A percentile compares a stretch with the other conserved stretches of the same genome.
These are phyloP conservation scores for Candida mesenterica DNA, from an alignment of 1,139 yeast genomes.

Conservation along the genomic window DNA sequence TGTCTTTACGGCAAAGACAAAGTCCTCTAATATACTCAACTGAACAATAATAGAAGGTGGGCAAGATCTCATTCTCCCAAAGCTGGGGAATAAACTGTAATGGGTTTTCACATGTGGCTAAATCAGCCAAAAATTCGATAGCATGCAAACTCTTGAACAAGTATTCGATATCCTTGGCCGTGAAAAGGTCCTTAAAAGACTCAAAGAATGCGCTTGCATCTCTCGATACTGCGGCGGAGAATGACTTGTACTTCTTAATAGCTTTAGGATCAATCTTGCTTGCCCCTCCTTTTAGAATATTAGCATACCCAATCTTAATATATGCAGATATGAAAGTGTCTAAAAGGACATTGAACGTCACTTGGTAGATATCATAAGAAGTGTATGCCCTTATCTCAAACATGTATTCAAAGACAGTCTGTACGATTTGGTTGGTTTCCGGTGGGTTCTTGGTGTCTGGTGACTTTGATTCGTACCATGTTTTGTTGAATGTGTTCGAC, in stretches of 20 bases:
- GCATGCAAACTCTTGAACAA: slow-evolving; percentile 53
- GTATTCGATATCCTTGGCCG: slow-evolving; percentile 47
- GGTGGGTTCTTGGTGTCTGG: slow-evolving; percentile 28
- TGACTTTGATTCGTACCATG: slow-evolving; percentile 48
- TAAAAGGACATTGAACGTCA: slow-evolving; percentile 43
- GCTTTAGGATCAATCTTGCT: slow-evolving; percentile 61
- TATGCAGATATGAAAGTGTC: slow-evolving; percentile 46
- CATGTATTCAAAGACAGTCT: slow-evolving; percentile 74
- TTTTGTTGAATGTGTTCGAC: slow-evolving; percentile 38
- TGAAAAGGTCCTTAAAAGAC: slow-evolving; percentile 54
- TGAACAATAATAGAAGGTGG: slow-evolving; percentile 65
- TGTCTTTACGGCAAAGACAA: slow-evolving; percentile 45
- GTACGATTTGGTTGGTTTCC: slow-evolving; percentile 59
- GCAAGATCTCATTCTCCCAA: slow-evolving; percentile 56
- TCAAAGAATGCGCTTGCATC: slow-evolving; percentile 70
- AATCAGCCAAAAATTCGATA: slow-evolving; percentile 70
- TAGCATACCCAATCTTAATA: slow-evolving; percentile 45
- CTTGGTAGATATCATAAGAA: slow-evolving; percentile 44
- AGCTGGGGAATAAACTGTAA: slow-evolving; percentile 49
- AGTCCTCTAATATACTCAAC: slow-evolving; percentile 60
- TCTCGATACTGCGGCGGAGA: slow-evolving; percentile 41
- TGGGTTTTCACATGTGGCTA: slow-evolving; percentile 57
- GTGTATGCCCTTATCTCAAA: slow-evolving; percentile 57
- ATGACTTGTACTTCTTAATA: slow-evolving; percentile 41
- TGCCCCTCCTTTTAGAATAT: slow-evolving; percentile 47